Percentiles rank a stretch among this genome's conserved stretches.
phyloP scores from a whole-genome alignment of 345 rosid genomes.

The Pelargonium nanum region DNA sequence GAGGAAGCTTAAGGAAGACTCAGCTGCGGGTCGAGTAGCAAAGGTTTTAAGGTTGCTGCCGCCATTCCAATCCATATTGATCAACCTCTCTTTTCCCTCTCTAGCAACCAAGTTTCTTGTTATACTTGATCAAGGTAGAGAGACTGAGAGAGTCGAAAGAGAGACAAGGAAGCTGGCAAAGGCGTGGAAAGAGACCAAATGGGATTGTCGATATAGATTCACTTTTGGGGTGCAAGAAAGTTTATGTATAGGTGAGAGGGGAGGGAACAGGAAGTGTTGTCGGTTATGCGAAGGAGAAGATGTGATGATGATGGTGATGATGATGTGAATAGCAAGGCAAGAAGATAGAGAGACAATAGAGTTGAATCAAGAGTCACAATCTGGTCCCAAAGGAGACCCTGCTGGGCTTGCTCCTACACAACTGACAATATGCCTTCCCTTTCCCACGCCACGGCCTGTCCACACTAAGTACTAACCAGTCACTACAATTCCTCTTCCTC shows the following conservation, averaged over 20 bases:
- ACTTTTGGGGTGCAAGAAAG: constrained; percentile 58
- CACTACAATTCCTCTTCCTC: not conserved
- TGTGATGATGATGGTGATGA: not conserved
- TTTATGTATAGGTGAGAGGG: constrained; percentile 17
- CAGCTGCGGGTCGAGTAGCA: constrained; percentile 28
- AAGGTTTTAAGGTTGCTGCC: constrained; percentile 23
- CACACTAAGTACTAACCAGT: not conserved
- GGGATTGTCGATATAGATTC: constrained; percentile 15
- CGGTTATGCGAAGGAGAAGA: constrained; percentile 18
- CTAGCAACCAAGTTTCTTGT: not conserved
- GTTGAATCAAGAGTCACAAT: constrained; percentile 18
- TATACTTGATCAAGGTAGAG: not conserved
- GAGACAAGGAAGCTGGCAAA: not conserved
- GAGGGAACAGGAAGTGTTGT: constrained; percentile 14
- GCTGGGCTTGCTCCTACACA: constrained; percentile 4
- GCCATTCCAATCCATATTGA: constrained; percentile 50
- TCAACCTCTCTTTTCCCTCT: constrained; percentile 2
- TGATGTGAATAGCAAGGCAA: no score
- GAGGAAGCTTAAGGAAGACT: constrained; percentile 50
- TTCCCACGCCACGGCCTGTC: constrained; percentile 24
- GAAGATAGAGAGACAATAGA: not conserved
- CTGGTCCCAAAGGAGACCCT: constrained; percentile 22
- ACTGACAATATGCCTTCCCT: constrained; percentile 22
- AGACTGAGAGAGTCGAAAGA: not conserved
- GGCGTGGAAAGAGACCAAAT: constrained; percentile 8